Conservation (phyloP, 2,329 filamentous ascomycete genomes). For the Claviceps humidiphila region DNA sequence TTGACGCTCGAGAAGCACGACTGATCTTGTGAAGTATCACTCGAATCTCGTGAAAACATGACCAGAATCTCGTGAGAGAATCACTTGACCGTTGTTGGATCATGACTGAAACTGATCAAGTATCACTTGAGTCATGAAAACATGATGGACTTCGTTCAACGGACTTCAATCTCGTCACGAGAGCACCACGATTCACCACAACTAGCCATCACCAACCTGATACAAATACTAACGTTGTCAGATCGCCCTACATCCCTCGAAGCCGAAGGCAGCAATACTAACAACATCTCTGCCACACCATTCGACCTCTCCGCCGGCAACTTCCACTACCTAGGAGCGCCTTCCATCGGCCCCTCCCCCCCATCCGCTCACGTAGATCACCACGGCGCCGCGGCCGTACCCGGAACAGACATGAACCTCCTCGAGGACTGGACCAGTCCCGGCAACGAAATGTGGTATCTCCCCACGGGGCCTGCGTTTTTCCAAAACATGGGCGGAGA, state of each 20-base stretch:
- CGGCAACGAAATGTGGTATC: constrained; percentile 52
- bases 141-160: too few relatives aligned
- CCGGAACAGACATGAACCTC: constrained; percentile 25
- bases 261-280: constrained; percentile 34
- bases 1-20: too few relatives aligned
- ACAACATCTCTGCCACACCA: constrained; percentile 49
- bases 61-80: too few relatives aligned
- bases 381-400: constrained; percentile 7
- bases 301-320: constrained; percentile 43
- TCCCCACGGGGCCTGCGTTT: constrained; percentile 49
- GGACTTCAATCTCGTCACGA: too few relatives aligned
- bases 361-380: constrained; percentile 28
- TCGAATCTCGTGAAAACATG: too few relatives aligned
- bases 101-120: too few relatives aligned
- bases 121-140: too few relatives aligned
- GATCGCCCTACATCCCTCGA: constrained; percentile 22
- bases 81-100: too few relatives aligned
- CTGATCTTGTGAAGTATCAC: too few relatives aligned
- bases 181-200: too few relatives aligned
- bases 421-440: constrained; percentile 44
- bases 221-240: constrained; percentile 9
- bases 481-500: constrained; percentile 49
- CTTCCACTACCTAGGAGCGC: constrained; percentile 39
- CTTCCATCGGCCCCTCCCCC: constrained; percentile 37
- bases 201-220: not conserved